phyloP scores from a whole-genome alignment of 2,329 filamentous ascomycete genomes.

The Fusarium sp. region DNA sequence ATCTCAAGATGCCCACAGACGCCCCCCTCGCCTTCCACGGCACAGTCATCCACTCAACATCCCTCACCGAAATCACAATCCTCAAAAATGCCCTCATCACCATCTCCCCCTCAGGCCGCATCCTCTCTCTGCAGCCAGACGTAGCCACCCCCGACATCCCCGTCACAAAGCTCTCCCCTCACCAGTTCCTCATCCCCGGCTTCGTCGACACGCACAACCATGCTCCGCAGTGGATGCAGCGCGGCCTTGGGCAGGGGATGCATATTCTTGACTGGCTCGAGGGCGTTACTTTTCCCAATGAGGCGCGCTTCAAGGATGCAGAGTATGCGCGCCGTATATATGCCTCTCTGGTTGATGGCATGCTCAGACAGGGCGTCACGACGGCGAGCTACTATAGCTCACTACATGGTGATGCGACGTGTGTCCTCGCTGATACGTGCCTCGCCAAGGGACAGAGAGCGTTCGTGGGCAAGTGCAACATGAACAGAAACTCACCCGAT shows the following conservation, averaged over 20 bases:
- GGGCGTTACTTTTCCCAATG: conserved; percentile 73
- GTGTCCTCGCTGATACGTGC: conserved; percentile 70
- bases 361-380: conserved; percentile 74
- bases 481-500: conserved; percentile 70
- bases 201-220: conserved; percentile 81
- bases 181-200: conserved; percentile 71
- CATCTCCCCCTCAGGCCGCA: conserved; percentile 40
- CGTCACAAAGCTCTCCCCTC: conserved; percentile 51
- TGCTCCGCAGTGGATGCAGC: conserved; percentile 70
- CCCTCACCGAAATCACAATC: conserved; percentile 54
- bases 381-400: conserved; percentile 75
- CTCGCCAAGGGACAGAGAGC: conserved; percentile 70
- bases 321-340: conserved; percentile 69
- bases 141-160: conserved; percentile 20
- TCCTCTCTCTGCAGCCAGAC: conserved; percentile 44
- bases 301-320: conserved; percentile 71
- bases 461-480: conserved; percentile 75
- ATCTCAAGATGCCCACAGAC: conserved; percentile 9
- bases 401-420: conserved; percentile 69
- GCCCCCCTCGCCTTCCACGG: conserved; percentile 56
- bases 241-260: conserved; percentile 65
- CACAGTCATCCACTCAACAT: conserved; percentile 59
- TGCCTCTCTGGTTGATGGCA: conserved; percentile 66
- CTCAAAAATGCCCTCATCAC: conserved; percentile 57
- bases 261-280: conserved; percentile 75